Evolutionary conservation across 495 filamentous ascomycete species (phyloP), one percentile per base, ranked within the genome.

Genomic region (Lepraria neglecta): DNA sequence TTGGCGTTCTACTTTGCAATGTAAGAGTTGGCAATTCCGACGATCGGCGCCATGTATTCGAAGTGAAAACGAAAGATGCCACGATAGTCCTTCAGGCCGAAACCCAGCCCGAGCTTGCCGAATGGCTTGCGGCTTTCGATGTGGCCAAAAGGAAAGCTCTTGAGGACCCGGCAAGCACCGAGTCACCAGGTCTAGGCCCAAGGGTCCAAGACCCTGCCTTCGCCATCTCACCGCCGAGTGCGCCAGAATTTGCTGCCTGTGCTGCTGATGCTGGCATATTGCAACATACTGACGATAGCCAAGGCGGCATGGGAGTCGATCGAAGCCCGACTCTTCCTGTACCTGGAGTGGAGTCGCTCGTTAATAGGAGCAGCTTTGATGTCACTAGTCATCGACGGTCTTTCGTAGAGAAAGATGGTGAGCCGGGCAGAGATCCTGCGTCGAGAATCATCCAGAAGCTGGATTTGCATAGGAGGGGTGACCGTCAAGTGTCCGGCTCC

Each of bases 51-150:
- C 97, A 97, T 71, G 96, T 95, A 70, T 98, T 97, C 68, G 95
- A 97, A 73, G 91, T 98, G 66, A 98, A 97, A 78, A 98, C 94
- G 15, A 98, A 97, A 71, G 95, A 92, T 67, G 88, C 86, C 67
- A 91, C 84, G 52, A 85, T 96, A 46, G 74, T 96, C 59, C 77
- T 98, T 31, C 94, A 98, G 73, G 90, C 94, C 6, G 95, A 97
- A 70, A 95, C 90, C 0, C 94, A 97, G 68, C 75, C 79, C 52
- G 89, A 97, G 67, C 77, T 98, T 27, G 88, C 87, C 62, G 90
- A 92, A 61, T 98, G 94, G 94, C 84, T 98, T 48, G 82, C 86
- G 59, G 84, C 90, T 9, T 97, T 98, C 67, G 94, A 97, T 62
- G 80, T 89, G 30, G 91, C 94, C 31, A 98, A 98, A 74, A 87